Evolutionary conservation across 2,329 filamentous ascomycete species (phyloP), one percentile per base, ranked within the genome.

Genomic region (Aspergillus sp.): DNA sequence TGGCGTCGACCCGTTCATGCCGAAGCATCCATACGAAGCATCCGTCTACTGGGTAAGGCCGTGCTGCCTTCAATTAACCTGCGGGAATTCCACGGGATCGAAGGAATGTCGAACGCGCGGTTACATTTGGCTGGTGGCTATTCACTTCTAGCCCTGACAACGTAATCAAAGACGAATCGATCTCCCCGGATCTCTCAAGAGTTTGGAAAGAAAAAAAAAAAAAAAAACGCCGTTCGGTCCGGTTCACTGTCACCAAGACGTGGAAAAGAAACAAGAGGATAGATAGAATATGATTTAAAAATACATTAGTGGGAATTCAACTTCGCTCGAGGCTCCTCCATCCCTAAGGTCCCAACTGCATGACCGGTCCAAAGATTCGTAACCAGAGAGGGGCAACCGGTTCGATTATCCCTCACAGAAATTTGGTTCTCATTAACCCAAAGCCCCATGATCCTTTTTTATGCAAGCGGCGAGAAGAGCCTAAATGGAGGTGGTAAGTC

Each of bases 401-500:
- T 26, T 52, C 36, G 26, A 36, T 31, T 32, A 20, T 53, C 18
- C 24, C 42, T 54, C 22, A 46, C 20, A 18, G 12, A 16, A n/a
- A 14, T 5, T 14, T 42, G 36, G 6, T 42, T 42, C 36, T n/a
- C 36, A n/a, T 42, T 42, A 42, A 42, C 36, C 36, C 36, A 42
- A 42, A 42, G 12, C 14, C 36, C 36, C 36, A n/a, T 18, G 14
- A 16, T n/a, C 16, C 36, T 42, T 24, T 67, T 67, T 71, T 74
- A 79, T 64, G 77, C 76, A 55, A 78, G 73, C 49, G 77, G 77
- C 29, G 77, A 79, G 65, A 79, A 77, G 54, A 79, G 68, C 70
- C 76, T 78, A 29, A 29, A 29, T 29, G 54, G 59, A 29, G 55
- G 67, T 65, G 71, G 65, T 59, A 53, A 50, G 31, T 22, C 53